These are phyloP conservation scores for Aspergillus neoniger DNA, from an alignment of 2,329 filamentous ascomycete genomes.

Conservation along the genomic window DNA sequence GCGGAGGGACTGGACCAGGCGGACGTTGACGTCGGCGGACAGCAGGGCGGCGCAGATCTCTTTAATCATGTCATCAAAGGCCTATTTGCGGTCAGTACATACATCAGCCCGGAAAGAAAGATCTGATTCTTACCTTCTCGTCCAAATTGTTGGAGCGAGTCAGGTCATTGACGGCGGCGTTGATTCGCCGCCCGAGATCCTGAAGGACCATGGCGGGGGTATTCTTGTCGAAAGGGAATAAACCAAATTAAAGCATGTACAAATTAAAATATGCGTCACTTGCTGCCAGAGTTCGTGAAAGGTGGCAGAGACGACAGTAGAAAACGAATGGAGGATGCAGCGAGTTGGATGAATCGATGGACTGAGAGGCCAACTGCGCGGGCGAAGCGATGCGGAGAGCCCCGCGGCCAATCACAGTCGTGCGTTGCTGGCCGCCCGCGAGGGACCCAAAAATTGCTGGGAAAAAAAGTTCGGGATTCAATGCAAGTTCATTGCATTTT, in stretches of 20 bases:
- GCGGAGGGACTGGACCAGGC: slow-evolving; percentile 84
- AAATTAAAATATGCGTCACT: not conserved
- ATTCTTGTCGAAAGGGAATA: too few relatives aligned
- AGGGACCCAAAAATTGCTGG: slow-evolving; percentile 28
- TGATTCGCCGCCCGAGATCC: slow-evolving; percentile 98
- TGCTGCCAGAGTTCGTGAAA: not conserved
- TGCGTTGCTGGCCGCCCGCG: slow-evolving; percentile 31
- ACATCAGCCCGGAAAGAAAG: not conserved
- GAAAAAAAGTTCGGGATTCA: slow-evolving; percentile 20
- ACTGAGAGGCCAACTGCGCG: slow-evolving; percentile 15
- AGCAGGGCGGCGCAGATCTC: slow-evolving; percentile 95
- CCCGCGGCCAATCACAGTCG: slow-evolving; percentile 35
- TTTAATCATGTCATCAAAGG: slow-evolving; percentile 97
- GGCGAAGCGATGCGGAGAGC: slow-evolving; percentile 30
- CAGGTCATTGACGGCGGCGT: slow-evolving; percentile 90
- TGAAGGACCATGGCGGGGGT: slow-evolving; percentile 82
- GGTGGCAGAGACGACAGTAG: slow-evolving; percentile 7
- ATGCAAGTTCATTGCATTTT: not conserved
- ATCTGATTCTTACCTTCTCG: slow-evolving; percentile 69
- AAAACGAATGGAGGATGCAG: slow-evolving; percentile 25
- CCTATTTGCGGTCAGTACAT: slow-evolving; percentile 53
- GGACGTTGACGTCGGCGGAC: slow-evolving; percentile 96
- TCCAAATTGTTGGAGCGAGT: slow-evolving; percentile 91
- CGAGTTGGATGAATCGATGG: not conserved
- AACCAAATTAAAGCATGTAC: not conserved